Conservation (phyloP, 257 asterid species). For the Solanum paucissectum region DNA sequence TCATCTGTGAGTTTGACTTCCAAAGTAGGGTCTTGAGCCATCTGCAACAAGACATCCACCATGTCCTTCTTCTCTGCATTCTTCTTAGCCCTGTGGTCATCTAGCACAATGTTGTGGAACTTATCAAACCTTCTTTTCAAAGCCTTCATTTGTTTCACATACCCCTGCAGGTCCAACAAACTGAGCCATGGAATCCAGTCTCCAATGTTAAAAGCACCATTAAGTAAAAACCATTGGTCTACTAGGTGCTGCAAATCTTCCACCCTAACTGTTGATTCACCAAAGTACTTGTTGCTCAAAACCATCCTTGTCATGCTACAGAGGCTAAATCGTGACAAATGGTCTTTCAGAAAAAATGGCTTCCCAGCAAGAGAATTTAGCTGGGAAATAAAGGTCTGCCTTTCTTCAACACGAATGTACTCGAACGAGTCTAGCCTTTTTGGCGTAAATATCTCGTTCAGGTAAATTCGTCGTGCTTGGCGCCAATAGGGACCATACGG, state of each 20-base stretch:
- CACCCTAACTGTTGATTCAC: neutral
- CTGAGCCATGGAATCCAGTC: conserved; percentile 49
- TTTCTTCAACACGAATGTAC: conserved; percentile 16
- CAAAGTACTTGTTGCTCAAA: conserved; percentile 4
- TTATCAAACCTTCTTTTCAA: conserved; percentile 7
- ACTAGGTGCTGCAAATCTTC: conserved; percentile 11
- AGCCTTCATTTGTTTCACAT: conserved; percentile 22
- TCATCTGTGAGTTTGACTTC: conserved; percentile 25
- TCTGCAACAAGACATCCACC: conserved; percentile 18
- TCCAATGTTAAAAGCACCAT: conserved; percentile 22
- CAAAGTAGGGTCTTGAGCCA: conserved; percentile 22
- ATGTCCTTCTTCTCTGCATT: neutral
- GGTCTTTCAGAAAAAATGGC: conserved; percentile 14
- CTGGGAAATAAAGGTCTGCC: conserved; percentile 8
- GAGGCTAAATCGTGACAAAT: neutral
- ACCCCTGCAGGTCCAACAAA: conserved; percentile 36
- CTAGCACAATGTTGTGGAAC: conserved; percentile 20
- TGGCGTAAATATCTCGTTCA: conserved; percentile 1
- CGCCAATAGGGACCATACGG: conserved; percentile 34
- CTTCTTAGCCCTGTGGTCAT: conserved; percentile 21
- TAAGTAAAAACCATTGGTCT: conserved; percentile 25
- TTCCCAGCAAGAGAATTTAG: conserved; percentile 5
- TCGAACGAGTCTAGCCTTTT: conserved; percentile 17
- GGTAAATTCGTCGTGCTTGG: conserved; percentile 21
- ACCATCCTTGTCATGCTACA: conserved; percentile 18